Conservation (phyloP, 2,329 filamentous ascomycete genomes). For the Venturiaceae sp. region DNA sequence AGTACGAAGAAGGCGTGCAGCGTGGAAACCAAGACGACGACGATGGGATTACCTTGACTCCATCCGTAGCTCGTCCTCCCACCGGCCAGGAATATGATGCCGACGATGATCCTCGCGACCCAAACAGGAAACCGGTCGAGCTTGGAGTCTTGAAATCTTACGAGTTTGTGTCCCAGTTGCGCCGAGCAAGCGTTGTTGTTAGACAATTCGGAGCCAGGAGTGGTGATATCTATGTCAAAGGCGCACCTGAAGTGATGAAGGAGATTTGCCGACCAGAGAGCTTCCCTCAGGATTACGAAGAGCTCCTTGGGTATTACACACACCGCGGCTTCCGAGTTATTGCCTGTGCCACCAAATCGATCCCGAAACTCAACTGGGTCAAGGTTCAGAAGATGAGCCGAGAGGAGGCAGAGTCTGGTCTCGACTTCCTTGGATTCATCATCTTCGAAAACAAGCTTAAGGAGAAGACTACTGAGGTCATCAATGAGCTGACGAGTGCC, state of each 20-base stretch:
- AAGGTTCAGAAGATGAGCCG: slow-evolving; percentile 92
- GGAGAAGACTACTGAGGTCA: slow-evolving; percentile 68
- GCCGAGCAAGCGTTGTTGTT: slow-evolving; percentile 87
- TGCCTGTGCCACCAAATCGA: slow-evolving; percentile 81
- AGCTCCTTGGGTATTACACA: slow-evolving; percentile 81
- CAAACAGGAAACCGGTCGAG: slow-evolving; percentile 53
- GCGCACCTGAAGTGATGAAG: slow-evolving; percentile 91
- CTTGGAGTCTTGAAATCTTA: slow-evolving; percentile 86
- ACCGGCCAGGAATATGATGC: slow-evolving; percentile 47
- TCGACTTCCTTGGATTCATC: slow-evolving; percentile 92
- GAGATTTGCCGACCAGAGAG: slow-evolving; percentile 80
- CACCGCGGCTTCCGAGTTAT: slow-evolving; percentile 96
- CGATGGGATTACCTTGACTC: slow-evolving; percentile 59
- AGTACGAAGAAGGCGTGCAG: slow-evolving; percentile 79
- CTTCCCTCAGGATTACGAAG: slow-evolving; percentile 83
- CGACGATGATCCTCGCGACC: slow-evolving; percentile 36
- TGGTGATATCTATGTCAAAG: slow-evolving; percentile 87
- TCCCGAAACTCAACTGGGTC: slow-evolving; percentile 83
- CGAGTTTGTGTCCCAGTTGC: slow-evolving; percentile 88
- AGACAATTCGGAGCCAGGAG: slow-evolving; percentile 77
- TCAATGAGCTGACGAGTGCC: slow-evolving; percentile 72
- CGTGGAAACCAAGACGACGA: slow-evolving; percentile 62
- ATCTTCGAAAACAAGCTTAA: slow-evolving; percentile 99
- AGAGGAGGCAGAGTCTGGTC: slow-evolving; percentile 67
- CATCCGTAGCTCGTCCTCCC: slow-evolving; percentile 82